Percentiles rank a stretch among this genome's conserved stretches.
These are phyloP conservation scores for Suaeda aralocaspica DNA, from an alignment of 148 eudicot genomes.

Conservation along the genomic window DNA sequence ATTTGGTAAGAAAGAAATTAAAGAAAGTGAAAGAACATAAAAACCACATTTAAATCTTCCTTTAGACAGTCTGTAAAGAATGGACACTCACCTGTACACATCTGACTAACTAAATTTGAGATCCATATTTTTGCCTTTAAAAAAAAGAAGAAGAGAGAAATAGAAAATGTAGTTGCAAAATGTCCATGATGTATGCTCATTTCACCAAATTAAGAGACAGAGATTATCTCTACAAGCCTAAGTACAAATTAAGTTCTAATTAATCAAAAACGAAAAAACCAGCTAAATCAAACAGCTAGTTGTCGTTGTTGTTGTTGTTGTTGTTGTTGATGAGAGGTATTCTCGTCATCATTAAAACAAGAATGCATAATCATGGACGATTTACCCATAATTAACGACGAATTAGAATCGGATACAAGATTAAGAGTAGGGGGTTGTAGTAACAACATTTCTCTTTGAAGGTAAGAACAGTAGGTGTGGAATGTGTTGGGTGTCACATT, in stretches of 20 bases:
- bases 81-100: slow-evolving; percentile 16
- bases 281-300: slow-evolving; percentile 24
- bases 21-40: slow-evolving; percentile 22
- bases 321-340: slow-evolving; percentile 30
- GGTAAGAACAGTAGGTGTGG: slow-evolving; percentile 50
- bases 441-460: slow-evolving; percentile 54
- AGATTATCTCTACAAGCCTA: slow-evolving; percentile 16
- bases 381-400: slow-evolving; percentile 29
- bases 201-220: slow-evolving; percentile 16
- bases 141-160: neutral
- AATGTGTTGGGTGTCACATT: slow-evolving; percentile 75
- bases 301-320: slow-evolving; percentile 31
- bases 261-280: neutral
- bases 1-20: slow-evolving; percentile 26
- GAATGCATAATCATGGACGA: slow-evolving; percentile 22
- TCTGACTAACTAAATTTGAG: slow-evolving; percentile 7
- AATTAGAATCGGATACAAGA: slow-evolving; percentile 18
- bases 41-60: slow-evolving; percentile 3
- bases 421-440: slow-evolving; percentile 36
- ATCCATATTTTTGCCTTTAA: slow-evolving; percentile 10
- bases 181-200: slow-evolving; percentile 25
- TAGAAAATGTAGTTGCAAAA: slow-evolving; percentile 15
- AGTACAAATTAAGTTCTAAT: slow-evolving; percentile 22
- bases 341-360: slow-evolving; percentile 32
- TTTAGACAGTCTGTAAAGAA: slow-evolving; percentile 32